Evolutionary conservation across 2,329 filamentous ascomycete species (phyloP), one percentile per base, ranked within the genome.

Genomic region (Pyrenochaeta sp.): DNA sequence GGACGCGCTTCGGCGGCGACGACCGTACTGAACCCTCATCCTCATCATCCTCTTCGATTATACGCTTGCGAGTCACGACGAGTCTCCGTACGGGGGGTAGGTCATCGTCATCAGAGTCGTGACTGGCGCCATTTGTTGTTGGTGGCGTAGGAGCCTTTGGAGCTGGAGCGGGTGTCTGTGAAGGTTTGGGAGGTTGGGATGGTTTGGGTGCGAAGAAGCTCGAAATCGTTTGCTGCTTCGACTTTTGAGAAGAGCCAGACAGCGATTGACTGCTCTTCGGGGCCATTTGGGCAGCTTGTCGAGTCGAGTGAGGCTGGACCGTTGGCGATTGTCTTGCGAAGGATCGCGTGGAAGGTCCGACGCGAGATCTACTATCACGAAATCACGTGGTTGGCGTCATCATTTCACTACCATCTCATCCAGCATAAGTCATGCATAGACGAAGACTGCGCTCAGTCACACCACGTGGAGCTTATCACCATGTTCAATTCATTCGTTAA

Each of bases 221-320:
- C 3, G 90, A 94, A 49, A 96, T 86, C 1, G 90, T 89, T 55
- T 87, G 82, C 65, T 96, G 90, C 60, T 87, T 89, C 71, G 87
- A 88, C 41, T 60, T 65, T 29, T 77, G 72, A 7, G 70, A 68
- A 7, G 67, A 65, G 26, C 53, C 55, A 20, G 53, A 51, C 31
- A 58, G 48, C 18, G 65, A 58, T 20, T 69, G 61, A 39, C 60
- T 68, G 39, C 56, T 65, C 59, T 66, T 67, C 11, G 68, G 69
- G 17, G 69, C 67, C 69, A 72, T 72, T 64, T 63, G 21, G 15
- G 35, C 17, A 30, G 26, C 41, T 35, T 8, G 38, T 17, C 37
- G 41, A 35, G 37, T 41, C 31, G 38, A 35, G 38, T n/a, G n/a
- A n/a, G n/a, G n/a, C 40, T 43, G 45, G 40, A 32, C 35, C 35